Percentiles rank a stretch among this genome's conserved stretches.
Evolutionary conservation across 2,329 filamentous ascomycete genomes (phyloP).

Genomic region (Nemania diffusa): DNA sequence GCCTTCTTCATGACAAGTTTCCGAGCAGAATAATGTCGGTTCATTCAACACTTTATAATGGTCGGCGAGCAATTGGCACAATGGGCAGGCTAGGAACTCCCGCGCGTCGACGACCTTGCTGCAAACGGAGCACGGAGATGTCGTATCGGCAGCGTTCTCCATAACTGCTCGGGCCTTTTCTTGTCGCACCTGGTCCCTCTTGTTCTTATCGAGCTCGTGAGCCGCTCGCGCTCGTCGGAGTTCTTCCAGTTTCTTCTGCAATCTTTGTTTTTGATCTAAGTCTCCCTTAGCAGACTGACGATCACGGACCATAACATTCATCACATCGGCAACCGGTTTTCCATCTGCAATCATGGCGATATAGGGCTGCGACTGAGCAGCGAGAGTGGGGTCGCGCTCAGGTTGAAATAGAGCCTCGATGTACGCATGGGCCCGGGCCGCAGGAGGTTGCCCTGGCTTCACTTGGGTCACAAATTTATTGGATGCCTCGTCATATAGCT

Average conservation of each 20-base stretch:
- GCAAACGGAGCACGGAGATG: conserved; percentile 57
- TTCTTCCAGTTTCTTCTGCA: conserved; percentile 56
- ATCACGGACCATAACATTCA: conserved; percentile 49
- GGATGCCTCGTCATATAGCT: conserved; percentile 45
- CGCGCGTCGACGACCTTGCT: conserved; percentile 48
- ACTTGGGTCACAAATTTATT: conserved; percentile 49
- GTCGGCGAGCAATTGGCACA: conserved; percentile 57
- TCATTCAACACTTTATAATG: conserved; percentile 51
- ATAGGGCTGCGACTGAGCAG: conserved; percentile 51
- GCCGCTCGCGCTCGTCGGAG: conserved; percentile 60
- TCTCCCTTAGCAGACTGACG: conserved; percentile 44
- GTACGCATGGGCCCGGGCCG: conserved; percentile 54
- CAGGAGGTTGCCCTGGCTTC: conserved; percentile 47
- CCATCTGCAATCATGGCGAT: conserved; percentile 52
- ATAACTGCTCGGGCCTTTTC: conserved; percentile 55
- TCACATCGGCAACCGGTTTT: conserved; percentile 45
- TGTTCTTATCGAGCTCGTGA: conserved; percentile 48
- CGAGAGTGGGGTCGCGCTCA: conserved; percentile 47
- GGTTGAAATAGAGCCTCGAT: conserved; percentile 56
- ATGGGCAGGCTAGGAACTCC: conserved; percentile 55
- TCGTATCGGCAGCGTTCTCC: conserved; percentile 47
- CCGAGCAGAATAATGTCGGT: conserved; percentile 59
- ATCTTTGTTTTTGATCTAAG: conserved; percentile 52
- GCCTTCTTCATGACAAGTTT: conserved; percentile 54
- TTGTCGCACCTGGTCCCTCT: conserved; percentile 51